Base-by-base conservation (phyloP, 2,329 filamentous ascomycete genomes). In the Nectriaceae sp. region DNA sequence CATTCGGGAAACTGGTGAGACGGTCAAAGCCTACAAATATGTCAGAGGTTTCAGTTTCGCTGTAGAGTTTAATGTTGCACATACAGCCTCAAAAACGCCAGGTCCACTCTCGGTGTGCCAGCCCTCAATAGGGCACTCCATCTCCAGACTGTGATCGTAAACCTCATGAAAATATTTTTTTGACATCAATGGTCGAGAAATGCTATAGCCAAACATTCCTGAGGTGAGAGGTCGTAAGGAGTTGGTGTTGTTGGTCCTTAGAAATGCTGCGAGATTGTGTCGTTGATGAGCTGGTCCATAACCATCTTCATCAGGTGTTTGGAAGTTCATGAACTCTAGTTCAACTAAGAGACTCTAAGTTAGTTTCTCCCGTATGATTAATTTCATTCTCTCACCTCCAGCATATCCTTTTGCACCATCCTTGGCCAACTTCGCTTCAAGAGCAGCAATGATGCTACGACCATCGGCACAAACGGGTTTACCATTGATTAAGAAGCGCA, bases 51-150 rank as follows among this genome's bases (percentile, higher is more conserved):
- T 24, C 89, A 46, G 81, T 73, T 46, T 76, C 79, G 52, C 87
- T 83, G 62, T 88, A 84, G 22, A 4, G 11, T 33, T 11, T 22
- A 19, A 39, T 5, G 6, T 2, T 19, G 18, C 13, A 43, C 54
- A 13, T 42, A 55, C 54, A 11, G 31, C 40, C 36, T 49, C 43
- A n/a, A 44, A 56, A 15, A 54, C 48, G 2, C 88, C 88, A 1
- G 88, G 88, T 1, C 89, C 88, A 58, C 84, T 89, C 68, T 93
- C 89, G 1, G 89, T 92, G 69, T 93, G 88, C 88, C 89, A 93
- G 22, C 88, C 87, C 64, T 93, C 88, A 39, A 93, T 82, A 42
- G 83, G 79, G 56, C 87, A 89, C 42, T 79, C 76, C 70, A 91
- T 90, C 58, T 84, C 77, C 52, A 79, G 76, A 66, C 87, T 89